Percentiles rank a stretch among this genome's conserved stretches.
phyloP scores from a whole-genome alignment of 345 rosid genomes.

The Populus simonii region DNA sequence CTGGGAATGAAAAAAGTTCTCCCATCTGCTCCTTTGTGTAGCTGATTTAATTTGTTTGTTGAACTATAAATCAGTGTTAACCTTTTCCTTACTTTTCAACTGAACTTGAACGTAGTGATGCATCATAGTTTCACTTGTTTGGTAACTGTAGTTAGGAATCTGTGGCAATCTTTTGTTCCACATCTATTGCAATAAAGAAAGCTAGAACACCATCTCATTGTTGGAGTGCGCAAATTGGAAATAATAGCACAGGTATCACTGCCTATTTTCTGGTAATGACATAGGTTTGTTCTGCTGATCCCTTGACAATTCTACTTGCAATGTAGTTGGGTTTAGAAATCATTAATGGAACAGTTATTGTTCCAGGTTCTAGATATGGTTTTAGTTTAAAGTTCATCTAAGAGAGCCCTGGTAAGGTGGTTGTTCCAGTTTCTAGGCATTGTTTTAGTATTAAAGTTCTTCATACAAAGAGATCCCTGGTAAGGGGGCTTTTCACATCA shows the following conservation, averaged over 20 bases:
- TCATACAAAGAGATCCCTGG: constrained; percentile 40
- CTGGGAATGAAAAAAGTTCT: background rate
- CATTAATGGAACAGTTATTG: constrained; percentile 14
- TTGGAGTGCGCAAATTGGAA: constrained; percentile 40
- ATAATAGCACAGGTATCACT: constrained; percentile 47
- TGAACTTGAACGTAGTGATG: background rate
- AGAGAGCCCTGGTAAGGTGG: constrained; percentile 53
- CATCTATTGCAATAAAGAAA: constrained; percentile 21
- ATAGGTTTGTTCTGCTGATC: constrained; percentile 23
- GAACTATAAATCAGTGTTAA: constrained; percentile 3
- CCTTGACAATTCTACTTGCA: constrained; percentile 21
- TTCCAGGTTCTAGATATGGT: constrained; percentile 35
- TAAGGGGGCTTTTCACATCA: constrained; percentile 39
- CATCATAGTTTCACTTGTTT: constrained; percentile 4
- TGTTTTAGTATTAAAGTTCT: constrained; percentile 27
- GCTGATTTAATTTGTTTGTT: constrained; percentile 6
- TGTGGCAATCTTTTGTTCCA: constrained; percentile 9
- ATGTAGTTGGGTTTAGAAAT: constrained; percentile 33
- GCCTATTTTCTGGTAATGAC: constrained; percentile 31
- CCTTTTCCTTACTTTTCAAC: background rate
- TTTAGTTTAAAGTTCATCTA: background rate
- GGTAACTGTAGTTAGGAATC: constrained; percentile 21
- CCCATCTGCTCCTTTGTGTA: background rate
- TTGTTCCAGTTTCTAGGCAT: background rate
- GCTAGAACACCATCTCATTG: constrained; percentile 23